These are phyloP conservation scores for Abrus pulchellus DNA, from an alignment of 306 rosid species.

Conservation along the genomic window DNA sequence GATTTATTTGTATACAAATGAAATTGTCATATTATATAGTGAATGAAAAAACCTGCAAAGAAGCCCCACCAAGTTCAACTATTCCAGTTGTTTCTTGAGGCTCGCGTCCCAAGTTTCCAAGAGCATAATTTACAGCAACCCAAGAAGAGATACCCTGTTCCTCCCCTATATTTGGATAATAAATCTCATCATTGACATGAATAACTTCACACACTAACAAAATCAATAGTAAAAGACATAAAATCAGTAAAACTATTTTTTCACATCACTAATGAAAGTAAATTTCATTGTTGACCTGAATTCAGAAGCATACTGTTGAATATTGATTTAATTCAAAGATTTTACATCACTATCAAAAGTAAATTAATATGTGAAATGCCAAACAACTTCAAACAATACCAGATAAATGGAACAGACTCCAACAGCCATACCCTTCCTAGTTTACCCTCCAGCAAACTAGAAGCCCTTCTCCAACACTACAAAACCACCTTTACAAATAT, in stretches of 20 bases:
- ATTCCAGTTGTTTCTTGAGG: conserved; percentile 61
- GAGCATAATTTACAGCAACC: conserved; percentile 68
- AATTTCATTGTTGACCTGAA: too few species aligned
- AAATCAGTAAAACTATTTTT: background rate
- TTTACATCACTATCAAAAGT: background rate
- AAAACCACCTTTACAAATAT: conserved; percentile 1
- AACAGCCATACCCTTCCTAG: background rate
- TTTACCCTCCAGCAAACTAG: background rate
- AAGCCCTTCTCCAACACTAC: conserved; percentile 9
- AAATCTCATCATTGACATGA: conserved; percentile 24
- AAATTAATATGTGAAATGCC: background rate
- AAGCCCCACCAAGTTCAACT: conserved; percentile 70
- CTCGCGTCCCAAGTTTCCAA: conserved; percentile 62
- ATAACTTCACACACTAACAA: background rate
- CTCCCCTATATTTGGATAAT: conserved; percentile 50
- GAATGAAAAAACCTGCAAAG: conserved; percentile 65
- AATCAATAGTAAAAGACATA: conserved; percentile 7
- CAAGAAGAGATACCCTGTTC: conserved; percentile 64
- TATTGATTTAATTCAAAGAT: too few species aligned
- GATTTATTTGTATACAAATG: background rate
- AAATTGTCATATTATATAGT: conserved; percentile 29
- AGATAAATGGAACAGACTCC: background rate
- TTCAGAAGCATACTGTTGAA: too few species aligned
- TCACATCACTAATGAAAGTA: background rate
- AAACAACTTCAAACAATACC: background rate